Base-by-base conservation (phyloP, 768 basidiomycete species). In the Lactifluus subvellereus region DNA sequence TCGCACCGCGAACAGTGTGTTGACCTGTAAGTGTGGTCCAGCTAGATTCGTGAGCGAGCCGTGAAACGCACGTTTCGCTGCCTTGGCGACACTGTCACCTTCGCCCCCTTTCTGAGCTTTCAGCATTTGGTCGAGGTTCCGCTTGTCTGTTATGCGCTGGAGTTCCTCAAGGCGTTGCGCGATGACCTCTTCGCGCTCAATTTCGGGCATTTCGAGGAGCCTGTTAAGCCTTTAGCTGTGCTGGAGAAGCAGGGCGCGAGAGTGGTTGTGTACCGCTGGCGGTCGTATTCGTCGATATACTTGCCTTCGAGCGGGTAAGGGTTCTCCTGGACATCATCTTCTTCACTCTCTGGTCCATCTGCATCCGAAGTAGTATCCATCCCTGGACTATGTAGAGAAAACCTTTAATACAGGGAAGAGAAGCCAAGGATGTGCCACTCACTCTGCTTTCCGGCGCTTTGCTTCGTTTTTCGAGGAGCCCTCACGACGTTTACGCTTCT, bases 281-380 rank as follows among this genome's bases (percentile, higher is more conserved):
- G 83, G 74, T 98, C 96, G 13, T 78, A 80, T 69, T 93, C 92
- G 70, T 97, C 87, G 62, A 82, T 82, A 71, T 91, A 98, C 74
- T 92, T 91, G 54, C 92, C 94, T 69, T 98, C 96, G 13, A 97
- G 76, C 0, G 94, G 95, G 72, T 92, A 98, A 4, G 86, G 86
- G 67, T 91, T 87, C 13, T 73, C 71, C 5, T 78, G 80, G 40
- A 70, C 68, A 35, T 81, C 81, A 59, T 82, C 83, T 56, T 78
- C 79, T 68, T 89, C 88, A 63, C 84, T 87, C 69, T 89, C 88
- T 11, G 80, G 79, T 2, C 62, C 66, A 38, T 82, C 84, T 18
- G 86, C 84, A 38, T 82, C 82, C 14, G 76, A 76, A 63, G 73
- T 73, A 53, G 78, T 80, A 38, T 61, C 61, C 52, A 59, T 52